phyloP scores from a whole-genome alignment of 345 rosid genomes.

The Gossypium stocksii region DNA sequence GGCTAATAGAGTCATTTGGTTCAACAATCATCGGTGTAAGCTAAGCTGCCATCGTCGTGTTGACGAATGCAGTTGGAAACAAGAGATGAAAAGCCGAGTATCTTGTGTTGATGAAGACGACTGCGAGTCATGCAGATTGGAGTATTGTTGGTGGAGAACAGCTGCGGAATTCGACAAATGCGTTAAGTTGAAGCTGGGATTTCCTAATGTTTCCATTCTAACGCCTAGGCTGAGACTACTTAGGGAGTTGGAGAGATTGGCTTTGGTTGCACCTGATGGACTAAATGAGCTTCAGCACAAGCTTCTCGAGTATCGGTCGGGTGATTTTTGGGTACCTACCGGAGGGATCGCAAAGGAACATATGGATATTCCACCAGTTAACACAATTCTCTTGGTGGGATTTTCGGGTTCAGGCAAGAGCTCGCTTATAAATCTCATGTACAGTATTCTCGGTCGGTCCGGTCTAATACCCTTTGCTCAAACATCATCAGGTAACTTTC shows the following conservation, averaged over 20 bases:
- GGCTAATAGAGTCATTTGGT: neutral
- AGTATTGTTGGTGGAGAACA: conserved; percentile 50
- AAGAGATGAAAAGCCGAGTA: conserved; percentile 37
- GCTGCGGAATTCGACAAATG: conserved; percentile 39
- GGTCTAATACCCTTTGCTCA: conserved; percentile 52
- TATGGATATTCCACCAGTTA: conserved; percentile 46
- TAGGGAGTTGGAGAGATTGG: conserved; percentile 55
- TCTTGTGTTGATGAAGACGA: conserved; percentile 34
- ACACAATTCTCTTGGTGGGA: conserved; percentile 54
- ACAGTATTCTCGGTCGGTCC: conserved; percentile 56
- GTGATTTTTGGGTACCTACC: conserved; percentile 59
- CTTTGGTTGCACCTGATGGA: conserved; percentile 44
- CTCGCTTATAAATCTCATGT: conserved; percentile 60
- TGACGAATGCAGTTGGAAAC: neutral
- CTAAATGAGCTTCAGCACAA: conserved; percentile 54
- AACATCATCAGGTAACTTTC: conserved; percentile 41
- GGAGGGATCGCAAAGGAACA: conserved; percentile 48
- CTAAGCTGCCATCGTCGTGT: neutral
- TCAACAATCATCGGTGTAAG: neutral
- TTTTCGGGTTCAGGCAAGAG: conserved; percentile 60
- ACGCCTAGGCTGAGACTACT: conserved; percentile 44
- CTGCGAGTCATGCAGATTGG: conserved; percentile 16
- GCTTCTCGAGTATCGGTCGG: conserved; percentile 40
- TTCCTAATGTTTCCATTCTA: conserved; percentile 28
- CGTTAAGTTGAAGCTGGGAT: conserved; percentile 28